A percentile compares a stretch with the other conserved stretches of the same genome.
phyloP scores from a whole-genome alignment of 1,139 yeast genomes.

The Diutina sp. region DNA sequence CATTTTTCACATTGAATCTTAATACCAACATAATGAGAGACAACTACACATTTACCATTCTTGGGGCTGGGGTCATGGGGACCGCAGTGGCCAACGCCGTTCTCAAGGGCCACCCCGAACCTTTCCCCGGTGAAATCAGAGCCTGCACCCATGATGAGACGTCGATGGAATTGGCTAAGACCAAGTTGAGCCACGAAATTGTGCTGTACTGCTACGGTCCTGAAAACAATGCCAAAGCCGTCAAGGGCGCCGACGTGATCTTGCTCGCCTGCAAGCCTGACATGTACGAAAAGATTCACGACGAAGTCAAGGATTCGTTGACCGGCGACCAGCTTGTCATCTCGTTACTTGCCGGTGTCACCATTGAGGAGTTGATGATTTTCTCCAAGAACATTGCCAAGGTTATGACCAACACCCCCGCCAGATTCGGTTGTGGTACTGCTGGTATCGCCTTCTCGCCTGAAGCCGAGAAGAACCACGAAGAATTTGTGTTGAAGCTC shows the following conservation, averaged over 20 bases:
- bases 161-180: constrained; percentile 32
- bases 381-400: constrained; percentile 57
- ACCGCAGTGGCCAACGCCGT: constrained; percentile 88
- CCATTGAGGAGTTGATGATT: constrained; percentile 50
- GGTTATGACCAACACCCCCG: constrained; percentile 98
- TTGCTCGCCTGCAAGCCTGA: constrained; percentile 83
- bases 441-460: constrained; percentile 72
- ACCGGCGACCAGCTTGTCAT: constrained; percentile 52
- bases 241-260: constrained; percentile 51
- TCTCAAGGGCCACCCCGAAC: constrained; percentile 29
- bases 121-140: constrained; percentile 58
- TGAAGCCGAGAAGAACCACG: constrained; percentile 33
- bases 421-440: constrained; percentile 84
- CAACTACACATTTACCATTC: constrained; percentile 57
- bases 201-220: constrained; percentile 40
- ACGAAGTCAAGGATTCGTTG: constrained; percentile 26
- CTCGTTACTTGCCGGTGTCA: constrained; percentile 87
- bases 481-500: constrained; percentile 41
- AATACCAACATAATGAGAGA: constrained; percentile 4
- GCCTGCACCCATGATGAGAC: constrained; percentile 52
- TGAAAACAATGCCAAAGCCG: constrained; percentile 41
- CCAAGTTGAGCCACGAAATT: constrained; percentile 29
- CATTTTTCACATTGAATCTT: not conserved
- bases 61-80: constrained; percentile 96
- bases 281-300: constrained; percentile 50